These are phyloP conservation scores for Suhomyces guaymorum DNA, from an alignment of 1,139 yeast species.

Conservation along the genomic window DNA sequence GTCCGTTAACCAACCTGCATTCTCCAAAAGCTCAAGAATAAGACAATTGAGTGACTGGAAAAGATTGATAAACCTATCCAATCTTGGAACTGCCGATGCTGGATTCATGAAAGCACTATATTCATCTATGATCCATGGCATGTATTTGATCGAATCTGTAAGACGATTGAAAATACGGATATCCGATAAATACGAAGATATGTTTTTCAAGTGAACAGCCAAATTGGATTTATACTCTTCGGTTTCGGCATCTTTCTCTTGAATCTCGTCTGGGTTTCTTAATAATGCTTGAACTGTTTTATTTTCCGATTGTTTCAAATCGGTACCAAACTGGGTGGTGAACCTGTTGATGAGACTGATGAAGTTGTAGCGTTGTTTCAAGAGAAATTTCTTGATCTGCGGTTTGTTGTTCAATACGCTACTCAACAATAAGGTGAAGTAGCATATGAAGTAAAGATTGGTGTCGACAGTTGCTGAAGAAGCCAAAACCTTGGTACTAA, in stretches of 20 bases:
- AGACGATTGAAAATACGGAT: constrained; percentile 56
- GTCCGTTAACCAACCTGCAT: constrained; percentile 59
- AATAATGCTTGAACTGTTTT: constrained; percentile 14
- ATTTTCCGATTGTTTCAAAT: constrained; percentile 20
- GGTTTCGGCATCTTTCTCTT: constrained; percentile 5
- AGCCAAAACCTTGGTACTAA: constrained; percentile 42
- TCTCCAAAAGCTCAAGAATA: constrained; percentile 52
- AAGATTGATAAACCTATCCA: constrained; percentile 40
- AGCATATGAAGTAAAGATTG: constrained; percentile 46
- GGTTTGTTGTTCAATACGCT: constrained; percentile 43
- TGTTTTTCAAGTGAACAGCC: constrained; percentile 41
- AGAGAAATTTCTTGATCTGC: constrained; percentile 32
- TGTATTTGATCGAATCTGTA: constrained; percentile 51
- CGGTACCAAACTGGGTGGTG: constrained; percentile 17
- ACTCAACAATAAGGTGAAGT: constrained; percentile 43
- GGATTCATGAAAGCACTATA: constrained; percentile 32
- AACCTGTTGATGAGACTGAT: constrained; percentile 19
- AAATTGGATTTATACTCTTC: constrained; percentile 24
- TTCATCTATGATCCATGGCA: constrained; percentile 52
- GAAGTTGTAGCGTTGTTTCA: constrained; percentile 29
- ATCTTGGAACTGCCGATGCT: constrained; percentile 26
- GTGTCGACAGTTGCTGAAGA: constrained; percentile 41
- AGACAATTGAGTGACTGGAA: constrained; percentile 46
- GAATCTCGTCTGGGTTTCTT: constrained; percentile 1
- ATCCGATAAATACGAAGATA: constrained; percentile 52